These are phyloP conservation scores for Rubroboletus satanas DNA, from an alignment of 768 basidiomycete species.

Conservation along the genomic window DNA sequence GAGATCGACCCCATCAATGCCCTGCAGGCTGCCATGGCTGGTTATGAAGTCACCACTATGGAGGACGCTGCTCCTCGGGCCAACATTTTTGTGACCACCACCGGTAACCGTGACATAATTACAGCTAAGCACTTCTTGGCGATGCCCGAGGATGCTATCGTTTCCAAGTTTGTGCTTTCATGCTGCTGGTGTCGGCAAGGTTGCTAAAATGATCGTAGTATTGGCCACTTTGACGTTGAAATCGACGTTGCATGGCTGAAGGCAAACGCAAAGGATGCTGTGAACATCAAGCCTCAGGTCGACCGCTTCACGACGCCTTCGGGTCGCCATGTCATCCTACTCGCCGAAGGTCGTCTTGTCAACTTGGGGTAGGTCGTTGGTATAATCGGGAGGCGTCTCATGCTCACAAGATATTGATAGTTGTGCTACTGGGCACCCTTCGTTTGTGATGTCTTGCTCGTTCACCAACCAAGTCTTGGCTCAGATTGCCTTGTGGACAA, in stretches of 20 bases:
- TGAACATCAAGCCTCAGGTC: conserved; percentile 98
- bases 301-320: conserved; percentile 92
- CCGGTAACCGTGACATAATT: conserved; percentile 98
- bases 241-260: conserved; percentile 99
- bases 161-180: conserved; percentile 78
- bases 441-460: conserved; percentile 99
- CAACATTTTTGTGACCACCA: conserved; percentile 97
- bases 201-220: conserved; percentile 41
- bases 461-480: conserved; percentile 98
- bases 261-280: conserved; percentile 73
- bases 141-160: conserved; percentile 99
- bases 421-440: conserved; percentile 97
- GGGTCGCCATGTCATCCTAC: conserved; percentile 94
- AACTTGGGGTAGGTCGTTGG: conserved; percentile 76
- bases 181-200: not conserved
- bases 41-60: conserved; percentile 98
- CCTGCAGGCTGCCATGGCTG: conserved; percentile 99
- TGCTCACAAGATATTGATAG: conserved; percentile 33
- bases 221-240: conserved; percentile 83
- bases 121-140: conserved; percentile 82
- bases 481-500: conserved; percentile 97
- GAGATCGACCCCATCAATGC: conserved; percentile 99
- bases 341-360: conserved; percentile 98
- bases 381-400: not conserved
- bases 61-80: conserved; percentile 87